These are phyloP conservation scores for Mrakia hoshinonis DNA, from an alignment of 768 basidiomycete genomes.

Conservation along the genomic window DNA sequence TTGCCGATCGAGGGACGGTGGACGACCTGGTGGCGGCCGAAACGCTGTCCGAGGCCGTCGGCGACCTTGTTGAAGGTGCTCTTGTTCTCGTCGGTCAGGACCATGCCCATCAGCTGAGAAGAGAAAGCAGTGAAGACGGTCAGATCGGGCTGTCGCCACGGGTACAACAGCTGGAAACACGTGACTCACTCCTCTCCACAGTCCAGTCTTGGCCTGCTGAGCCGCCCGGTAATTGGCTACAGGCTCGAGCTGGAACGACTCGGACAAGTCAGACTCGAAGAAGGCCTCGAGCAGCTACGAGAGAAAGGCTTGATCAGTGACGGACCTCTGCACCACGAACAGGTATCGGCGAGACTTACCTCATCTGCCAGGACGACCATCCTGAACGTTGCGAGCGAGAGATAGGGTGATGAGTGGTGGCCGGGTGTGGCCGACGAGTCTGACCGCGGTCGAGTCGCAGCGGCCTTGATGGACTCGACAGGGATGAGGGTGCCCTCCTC, in stretches of 20 bases:
- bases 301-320: neutral
- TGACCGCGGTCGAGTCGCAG: conserved; percentile 5
- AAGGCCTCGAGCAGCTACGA: conserved; percentile 72
- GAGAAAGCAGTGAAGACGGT: neutral
- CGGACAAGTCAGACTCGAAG: conserved; percentile 84
- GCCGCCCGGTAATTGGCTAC: conserved; percentile 44
- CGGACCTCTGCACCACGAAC: too few species aligned
- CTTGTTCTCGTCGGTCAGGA: conserved; percentile 63
- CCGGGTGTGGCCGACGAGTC: conserved; percentile 26
- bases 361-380: conserved; percentile 99
- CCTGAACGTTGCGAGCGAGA: conserved; percentile 62
- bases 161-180: too few species aligned
- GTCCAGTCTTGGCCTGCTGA: conserved; percentile 47
- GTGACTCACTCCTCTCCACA: conserved; percentile 34
- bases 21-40: conserved; percentile 83
- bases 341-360: conserved; percentile 6
- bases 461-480: neutral
- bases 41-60: conserved; percentile 87
- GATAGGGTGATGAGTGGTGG: conserved; percentile 28
- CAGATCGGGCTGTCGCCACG: too few species aligned
- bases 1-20: conserved; percentile 79
- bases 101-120: conserved; percentile 49
- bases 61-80: conserved; percentile 42
- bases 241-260: conserved; percentile 71
- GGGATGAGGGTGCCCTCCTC: conserved; percentile 2